Evolutionary conservation across 2,329 filamentous ascomycete species (phyloP).

Genomic region (Pseudogymnoascus sp.): DNA sequence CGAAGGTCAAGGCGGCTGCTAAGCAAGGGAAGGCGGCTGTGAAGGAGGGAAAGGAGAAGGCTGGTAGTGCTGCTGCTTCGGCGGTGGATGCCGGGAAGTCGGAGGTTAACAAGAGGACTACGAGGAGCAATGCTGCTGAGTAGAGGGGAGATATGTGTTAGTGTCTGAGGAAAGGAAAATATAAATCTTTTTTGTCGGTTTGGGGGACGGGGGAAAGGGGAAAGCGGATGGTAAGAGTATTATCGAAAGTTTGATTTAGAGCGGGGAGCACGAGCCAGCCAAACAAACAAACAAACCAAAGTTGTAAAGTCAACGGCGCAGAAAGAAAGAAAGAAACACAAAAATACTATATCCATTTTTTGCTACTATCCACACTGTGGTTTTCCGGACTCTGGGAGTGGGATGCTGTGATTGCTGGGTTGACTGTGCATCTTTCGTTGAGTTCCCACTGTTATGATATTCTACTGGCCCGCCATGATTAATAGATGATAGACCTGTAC

Average conservation of each 20-base stretch:
- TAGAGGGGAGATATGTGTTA: background rate
- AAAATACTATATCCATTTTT: background rate
- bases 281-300: background rate
- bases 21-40: conserved; percentile 61
- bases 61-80: conserved; percentile 49
- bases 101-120: conserved; percentile 15
- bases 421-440: background rate
- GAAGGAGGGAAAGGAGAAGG: conserved; percentile 71
- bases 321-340: background rate
- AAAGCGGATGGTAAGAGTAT: background rate
- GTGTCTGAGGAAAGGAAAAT: background rate
- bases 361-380: background rate
- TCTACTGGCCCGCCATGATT: background rate
- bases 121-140: background rate
- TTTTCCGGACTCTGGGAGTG: background rate
- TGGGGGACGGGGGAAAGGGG: background rate
- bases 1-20: conserved; percentile 65
- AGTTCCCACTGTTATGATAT: too few relatives aligned
- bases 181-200: background rate
- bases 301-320: background rate
- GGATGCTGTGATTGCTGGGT: background rate
- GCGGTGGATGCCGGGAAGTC: conserved; percentile 69
- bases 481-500: background rate
- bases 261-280: background rate
- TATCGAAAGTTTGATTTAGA: conserved; percentile 2